Evolutionary conservation across 331 rosid species (phyloP).

Genomic region (Pyrus hybrid): DNA sequence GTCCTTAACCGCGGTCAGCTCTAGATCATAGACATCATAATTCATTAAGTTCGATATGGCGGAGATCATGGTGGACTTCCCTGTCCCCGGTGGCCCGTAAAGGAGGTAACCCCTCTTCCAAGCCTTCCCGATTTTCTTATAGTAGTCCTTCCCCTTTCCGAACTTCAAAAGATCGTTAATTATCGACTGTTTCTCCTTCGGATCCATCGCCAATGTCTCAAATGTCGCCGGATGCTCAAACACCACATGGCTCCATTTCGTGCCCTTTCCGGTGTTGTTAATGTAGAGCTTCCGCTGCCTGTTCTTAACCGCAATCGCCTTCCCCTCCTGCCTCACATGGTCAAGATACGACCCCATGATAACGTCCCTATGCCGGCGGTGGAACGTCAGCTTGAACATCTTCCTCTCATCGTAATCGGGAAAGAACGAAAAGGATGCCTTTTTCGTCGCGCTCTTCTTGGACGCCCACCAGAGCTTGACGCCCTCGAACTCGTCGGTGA

Average conservation of each 20-base stretch:
- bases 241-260: background rate
- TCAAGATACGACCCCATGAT: background rate
- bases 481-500: background rate
- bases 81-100: no score
- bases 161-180: no score
- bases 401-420: background rate
- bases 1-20: constrained; percentile 42
- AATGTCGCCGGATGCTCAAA: no score
- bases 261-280: background rate
- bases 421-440: background rate
- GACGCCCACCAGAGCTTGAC: background rate
- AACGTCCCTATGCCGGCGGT: background rate
- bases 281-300: background rate
- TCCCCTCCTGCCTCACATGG: background rate
- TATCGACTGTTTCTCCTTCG: no score
- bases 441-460: no score
- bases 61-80: no score
- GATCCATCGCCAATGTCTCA: no score
- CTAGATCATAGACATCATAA: constrained; percentile 56
- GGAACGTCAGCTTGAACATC: background rate
- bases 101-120: no score
- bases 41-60: constrained; percentile 51
- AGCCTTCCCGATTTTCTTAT: no score
- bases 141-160: no score
- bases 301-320: background rate